Evolutionary conservation across 2,329 filamentous ascomycete species (phyloP), one percentile per base, ranked within the genome.

Genomic region (Pyricularia pennisetigena): DNA sequence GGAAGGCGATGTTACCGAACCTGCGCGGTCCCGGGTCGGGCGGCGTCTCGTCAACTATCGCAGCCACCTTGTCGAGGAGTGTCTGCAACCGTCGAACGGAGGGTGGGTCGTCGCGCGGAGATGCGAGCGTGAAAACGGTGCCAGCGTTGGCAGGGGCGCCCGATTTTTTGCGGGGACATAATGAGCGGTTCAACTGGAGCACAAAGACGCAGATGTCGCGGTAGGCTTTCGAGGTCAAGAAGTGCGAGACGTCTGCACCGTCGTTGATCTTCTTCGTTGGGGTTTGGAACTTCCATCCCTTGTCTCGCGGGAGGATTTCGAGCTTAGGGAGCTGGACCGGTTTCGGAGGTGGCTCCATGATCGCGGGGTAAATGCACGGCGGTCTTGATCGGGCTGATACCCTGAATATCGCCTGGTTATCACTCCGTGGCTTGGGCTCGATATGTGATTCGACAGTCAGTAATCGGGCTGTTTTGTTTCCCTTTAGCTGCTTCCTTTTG

Each of bases 1-100:
- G 85, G 78, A 97, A 99, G 74, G 91, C 94, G 64, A 92, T 82
- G 76, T 99, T 99, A 41, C 95, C 95, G 76, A 98, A 99, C 70
- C 95, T 85, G 67, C 94, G 85, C 23, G 94, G 94, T 16, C 94
- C 94, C 7, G 88, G 87, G 73, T 96, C 91, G 0, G 94, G 94
- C 1, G 94, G 94, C 0, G 88, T 91, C 74, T 94, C 88, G 20
- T 90, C 86, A 66, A 97, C 86, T 66, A 96, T 84, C 9, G 79
- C 79, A 67, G 87, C 85, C 16, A 96, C 81, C 65, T 82, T 85
- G 6, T 82, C 79, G 20, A 98, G 79, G 49, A 99, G 81, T 10
- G 81, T 76, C 76, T 89, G 88, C 24, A 98, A 80, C 10, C 82
- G 83, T 66, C 81, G 80, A 24, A 97, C 84, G 0, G 88, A 83